phyloP scores from a whole-genome alignment of 768 basidiomycete genomes.

The Lentinula sp. region DNA sequence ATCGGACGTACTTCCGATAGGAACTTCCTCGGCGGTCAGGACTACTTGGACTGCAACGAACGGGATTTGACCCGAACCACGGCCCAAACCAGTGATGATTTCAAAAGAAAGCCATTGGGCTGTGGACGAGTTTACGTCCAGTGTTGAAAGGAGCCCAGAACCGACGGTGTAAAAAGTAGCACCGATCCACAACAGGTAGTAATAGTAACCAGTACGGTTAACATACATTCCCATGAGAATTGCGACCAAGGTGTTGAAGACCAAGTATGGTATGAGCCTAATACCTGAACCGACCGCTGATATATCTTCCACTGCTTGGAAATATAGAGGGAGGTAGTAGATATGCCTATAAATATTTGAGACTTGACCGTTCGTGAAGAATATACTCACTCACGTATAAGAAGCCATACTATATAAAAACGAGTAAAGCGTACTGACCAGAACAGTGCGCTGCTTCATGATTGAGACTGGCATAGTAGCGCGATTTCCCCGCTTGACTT shows the following conservation, averaged over 20 bases:
- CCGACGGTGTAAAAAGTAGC: slow-evolving; percentile 7
- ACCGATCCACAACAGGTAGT: slow-evolving; percentile 8
- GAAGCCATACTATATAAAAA: slow-evolving; percentile 10
- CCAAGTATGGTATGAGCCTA: slow-evolving; percentile 15
- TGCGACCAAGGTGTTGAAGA: slow-evolving; percentile 26
- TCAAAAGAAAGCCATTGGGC: slow-evolving; percentile 7
- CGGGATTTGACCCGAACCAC: slow-evolving; percentile 8
- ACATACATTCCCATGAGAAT: slow-evolving; percentile 31
- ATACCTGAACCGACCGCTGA: slow-evolving; percentile 12
- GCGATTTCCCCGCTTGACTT: slow-evolving; percentile 2
- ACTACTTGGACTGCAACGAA: slow-evolving; percentile 10
- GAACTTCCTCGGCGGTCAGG: slow-evolving; percentile 4
- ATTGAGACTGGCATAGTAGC: slow-evolving; percentile 9
- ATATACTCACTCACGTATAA: slow-evolving; percentile 5
- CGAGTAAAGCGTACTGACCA: slow-evolving; percentile 5
- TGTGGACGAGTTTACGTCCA: not conserved
- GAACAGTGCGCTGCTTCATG: slow-evolving; percentile 8
- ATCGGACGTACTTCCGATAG: slow-evolving; percentile 8
- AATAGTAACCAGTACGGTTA: slow-evolving; percentile 8
- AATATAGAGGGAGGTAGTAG: slow-evolving; percentile 17
- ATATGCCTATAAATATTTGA: slow-evolving; percentile 16
- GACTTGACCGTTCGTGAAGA: slow-evolving; percentile 17
- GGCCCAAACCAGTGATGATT: slow-evolving; percentile 10
- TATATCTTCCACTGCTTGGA: slow-evolving; percentile 9
- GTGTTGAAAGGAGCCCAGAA: slow-evolving; percentile 11